phyloP scores from a whole-genome alignment of 306 rosid genomes.

The Heteromeles arbutifolia region DNA sequence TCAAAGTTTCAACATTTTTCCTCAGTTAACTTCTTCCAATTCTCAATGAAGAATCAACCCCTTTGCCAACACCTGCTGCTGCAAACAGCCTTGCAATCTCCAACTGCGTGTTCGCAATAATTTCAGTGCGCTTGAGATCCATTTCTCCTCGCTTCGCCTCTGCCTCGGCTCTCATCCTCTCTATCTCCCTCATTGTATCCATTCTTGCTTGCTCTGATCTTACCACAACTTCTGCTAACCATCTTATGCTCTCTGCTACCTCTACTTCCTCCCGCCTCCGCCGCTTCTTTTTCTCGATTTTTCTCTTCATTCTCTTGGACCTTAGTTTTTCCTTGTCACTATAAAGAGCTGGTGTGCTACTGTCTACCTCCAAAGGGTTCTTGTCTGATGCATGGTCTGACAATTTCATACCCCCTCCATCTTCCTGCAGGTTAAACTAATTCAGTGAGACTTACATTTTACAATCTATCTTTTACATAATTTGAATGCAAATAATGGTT shows the following conservation, averaged over 20 bases:
- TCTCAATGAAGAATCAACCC: slow-evolving; percentile 80
- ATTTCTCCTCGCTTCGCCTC: slow-evolving; percentile 89
- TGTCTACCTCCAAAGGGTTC: slow-evolving; percentile 63
- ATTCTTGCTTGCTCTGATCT: slow-evolving; percentile 80
- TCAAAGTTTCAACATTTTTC: background rate
- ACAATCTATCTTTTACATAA: background rate
- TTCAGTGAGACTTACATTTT: background rate
- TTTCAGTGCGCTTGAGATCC: slow-evolving; percentile 86
- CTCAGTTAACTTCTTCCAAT: slow-evolving; percentile 71
- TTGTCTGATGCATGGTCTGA: slow-evolving; percentile 63
- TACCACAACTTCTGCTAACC: slow-evolving; percentile 86
- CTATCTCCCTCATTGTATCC: slow-evolving; percentile 87
- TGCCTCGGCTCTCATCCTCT: slow-evolving; percentile 87
- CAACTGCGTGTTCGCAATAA: slow-evolving; percentile 84
- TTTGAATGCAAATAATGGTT: background rate
- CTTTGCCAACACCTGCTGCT: slow-evolving; percentile 48
- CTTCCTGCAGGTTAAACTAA: slow-evolving; percentile 42
- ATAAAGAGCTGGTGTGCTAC: slow-evolving; percentile 83
- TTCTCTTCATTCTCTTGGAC: slow-evolving; percentile 49
- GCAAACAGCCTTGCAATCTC: slow-evolving; percentile 95
- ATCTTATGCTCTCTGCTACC: slow-evolving; percentile 79
- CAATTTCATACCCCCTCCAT: slow-evolving; percentile 43
- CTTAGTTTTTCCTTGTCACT: slow-evolving; percentile 56
- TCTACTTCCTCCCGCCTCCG: slow-evolving; percentile 39
- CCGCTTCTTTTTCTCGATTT: slow-evolving; percentile 26